Evolutionary conservation across 148 eudicot species (phyloP), one percentile per base, ranked within the genome.

Genomic region (Diospyros lotus): DNA sequence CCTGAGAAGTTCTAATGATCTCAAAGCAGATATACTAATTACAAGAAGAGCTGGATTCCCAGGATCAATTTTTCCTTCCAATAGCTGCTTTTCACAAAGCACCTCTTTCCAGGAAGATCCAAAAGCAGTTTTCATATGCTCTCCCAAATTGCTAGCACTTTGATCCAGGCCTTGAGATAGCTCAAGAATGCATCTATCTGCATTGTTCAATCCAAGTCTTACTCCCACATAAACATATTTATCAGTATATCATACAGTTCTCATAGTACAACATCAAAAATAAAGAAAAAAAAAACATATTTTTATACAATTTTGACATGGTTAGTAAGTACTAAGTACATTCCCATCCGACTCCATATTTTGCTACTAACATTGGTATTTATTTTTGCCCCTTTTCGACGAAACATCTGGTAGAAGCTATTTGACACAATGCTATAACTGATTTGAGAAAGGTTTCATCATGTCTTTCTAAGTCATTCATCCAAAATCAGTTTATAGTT

Each of bases 1-100:
- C 98, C 96, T 92, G 76, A 89, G 80, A 83, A 92, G 75, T 77
- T 95, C 98, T 80, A 95, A 75, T n/a, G 96, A 85, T 81, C 91
- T 85, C 69, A 90, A 73, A 45, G 98, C 98, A 74, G 98, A 92
- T 71, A 83, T 75, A 79, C 97, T 86, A 51, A 95, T 83, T 66
- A 89, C 88, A 76, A 90, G 77, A 54, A 95, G 84, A 68, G 94
- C 86, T 70, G 98, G 98, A 78, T 74, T 89, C 76, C 98, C 98
- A 18, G 97, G 88, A 39, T 88, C 94, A 83, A 90, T 78, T 64
- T 84, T 76, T 64, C 96, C 95, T 78, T 87, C 96, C 17, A 80
- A 39, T 14, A 87, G 83, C 80, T 88, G 81, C 51, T 84, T 81
- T 64, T 86, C 94, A 71, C 86, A 90, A 51, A 95, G 90, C 56